Evolutionary conservation across 164 flowering plant species (phyloP).

Genomic region (Magnolia kwangsiensis): DNA sequence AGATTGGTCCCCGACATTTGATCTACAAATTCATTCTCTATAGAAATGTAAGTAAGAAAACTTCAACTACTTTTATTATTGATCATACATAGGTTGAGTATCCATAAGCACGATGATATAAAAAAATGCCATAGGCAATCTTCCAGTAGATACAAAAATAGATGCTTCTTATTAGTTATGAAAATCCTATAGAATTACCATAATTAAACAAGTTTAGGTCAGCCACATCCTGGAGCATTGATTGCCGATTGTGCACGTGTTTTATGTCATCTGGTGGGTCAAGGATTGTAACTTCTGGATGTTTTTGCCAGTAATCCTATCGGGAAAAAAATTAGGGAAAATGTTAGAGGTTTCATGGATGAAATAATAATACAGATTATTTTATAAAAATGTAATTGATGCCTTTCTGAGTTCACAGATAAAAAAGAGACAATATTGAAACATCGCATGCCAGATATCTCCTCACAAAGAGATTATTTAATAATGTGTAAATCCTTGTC

Average conservation of each 20-base stretch:
- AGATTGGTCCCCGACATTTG: too few species aligned
- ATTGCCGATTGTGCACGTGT: slow-evolving; percentile 76
- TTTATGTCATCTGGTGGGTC: slow-evolving; percentile 95
- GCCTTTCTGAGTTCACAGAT: too few species aligned
- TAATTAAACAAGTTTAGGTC: slow-evolving; percentile 65
- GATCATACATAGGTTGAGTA: background rate
- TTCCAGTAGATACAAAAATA: background rate
- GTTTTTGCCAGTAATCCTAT: slow-evolving; percentile 62
- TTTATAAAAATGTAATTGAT: too few species aligned
- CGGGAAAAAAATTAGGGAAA: background rate
- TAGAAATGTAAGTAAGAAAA: background rate
- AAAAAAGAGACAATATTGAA: too few species aligned
- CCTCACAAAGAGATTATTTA: too few species aligned
- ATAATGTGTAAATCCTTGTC: too few species aligned
- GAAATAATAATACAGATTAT: background rate
- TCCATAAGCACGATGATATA: background rate
- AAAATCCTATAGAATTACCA: slow-evolving; percentile 39
- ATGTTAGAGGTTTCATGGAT: background rate
- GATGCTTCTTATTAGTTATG: background rate
- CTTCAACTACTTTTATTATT: background rate
- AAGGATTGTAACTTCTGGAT: slow-evolving; percentile 93
- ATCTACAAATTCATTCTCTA: background rate
- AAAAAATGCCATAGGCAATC: background rate
- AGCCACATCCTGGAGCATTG: slow-evolving; percentile 92
- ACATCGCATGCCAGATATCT: too few species aligned